Evolutionary conservation across 345 rosid species (phyloP), one percentile per base, ranked within the genome.

Genomic region (Mangifera indica): DNA sequence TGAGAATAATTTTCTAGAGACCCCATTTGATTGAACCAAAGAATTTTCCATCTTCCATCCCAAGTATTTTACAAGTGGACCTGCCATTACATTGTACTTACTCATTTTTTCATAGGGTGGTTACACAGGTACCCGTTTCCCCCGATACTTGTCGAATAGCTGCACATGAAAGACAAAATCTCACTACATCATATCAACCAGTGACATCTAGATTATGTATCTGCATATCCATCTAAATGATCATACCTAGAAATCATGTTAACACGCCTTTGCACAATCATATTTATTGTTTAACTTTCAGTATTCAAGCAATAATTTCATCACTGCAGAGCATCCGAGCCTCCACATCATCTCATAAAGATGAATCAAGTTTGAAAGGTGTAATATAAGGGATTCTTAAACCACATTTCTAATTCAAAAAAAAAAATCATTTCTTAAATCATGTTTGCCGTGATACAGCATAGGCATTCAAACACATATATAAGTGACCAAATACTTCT

Each of bases 91-190:
- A 59, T 66, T 48, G 59, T 54, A 53, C 51, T 26, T 70, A 29
- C 48, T 69, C 56, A 4, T n/a, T 49, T 49, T 49, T 37, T 7
- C 45, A 2, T 17, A 26, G 8, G 25, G 22, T 44, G 60, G 57
- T 72, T 77, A 89, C 32, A 89, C 87, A 0, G 93, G 93, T 21
- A 89, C 91, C 51, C 91, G 71, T 72, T 64, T 84, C 52, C 93
- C 80, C 13, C 91, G 78, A 53, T 82, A 81, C 26, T 84, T 84
- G 69, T 89, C 93, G 17, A 85, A 75, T 54, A 87, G 57, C 93
- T 87, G 91, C 79, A 76, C 65, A 69, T n/a, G 1, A n/a, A 71
- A 76, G 22, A 51, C 56, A 68, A 1, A 71, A 79, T 21, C 59
- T 61, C 45, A 52, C 53, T 63, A 17, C 15, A 56, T 3, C 14